phyloP scores from a whole-genome alignment of 352 stramenopile genomes.

The Globisporangium abappressorium region DNA sequence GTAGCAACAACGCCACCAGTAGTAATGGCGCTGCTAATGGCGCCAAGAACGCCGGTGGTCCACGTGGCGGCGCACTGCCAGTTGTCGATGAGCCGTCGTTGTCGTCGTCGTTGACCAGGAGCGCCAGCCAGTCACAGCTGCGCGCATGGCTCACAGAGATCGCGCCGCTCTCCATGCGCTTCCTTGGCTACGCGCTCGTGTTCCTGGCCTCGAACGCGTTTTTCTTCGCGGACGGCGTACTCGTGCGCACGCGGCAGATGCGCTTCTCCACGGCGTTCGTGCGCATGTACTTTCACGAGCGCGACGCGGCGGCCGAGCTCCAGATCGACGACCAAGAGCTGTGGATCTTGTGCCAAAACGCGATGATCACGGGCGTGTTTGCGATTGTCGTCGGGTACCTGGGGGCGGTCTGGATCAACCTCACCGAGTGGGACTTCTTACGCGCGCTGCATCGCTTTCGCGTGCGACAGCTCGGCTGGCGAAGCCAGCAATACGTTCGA shows the following conservation, averaged over 20 bases:
- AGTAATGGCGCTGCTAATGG: not conserved
- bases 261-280: conserved; percentile 49
- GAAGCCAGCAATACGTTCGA: not conserved
- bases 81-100: not conserved
- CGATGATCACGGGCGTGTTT: conserved; percentile 26
- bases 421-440: conserved; percentile 54
- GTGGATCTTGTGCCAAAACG: conserved; percentile 32
- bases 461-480: conserved; percentile 1
- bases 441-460: conserved; percentile 24
- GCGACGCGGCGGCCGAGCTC: conserved; percentile 34
- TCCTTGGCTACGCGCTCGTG: conserved; percentile 31
- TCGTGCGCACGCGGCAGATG: conserved; percentile 56
- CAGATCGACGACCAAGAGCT: conserved; percentile 46
- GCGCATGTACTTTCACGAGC: conserved; percentile 40
- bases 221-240: conserved; percentile 37
- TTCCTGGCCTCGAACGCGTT: conserved; percentile 27
- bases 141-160: conserved; percentile 1
- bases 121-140: not conserved
- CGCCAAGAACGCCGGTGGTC: not conserved
- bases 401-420: conserved; percentile 45
- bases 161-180: conserved; percentile 15
- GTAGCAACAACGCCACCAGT: not conserved
- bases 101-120: not conserved
- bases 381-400: conserved; percentile 36
- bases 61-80: not conserved